Evolutionary conservation across 768 basidiomycete genomes (phyloP), one percentile per base, ranked within the genome.

Genomic region (Hydnomerulius pinastri): DNA sequence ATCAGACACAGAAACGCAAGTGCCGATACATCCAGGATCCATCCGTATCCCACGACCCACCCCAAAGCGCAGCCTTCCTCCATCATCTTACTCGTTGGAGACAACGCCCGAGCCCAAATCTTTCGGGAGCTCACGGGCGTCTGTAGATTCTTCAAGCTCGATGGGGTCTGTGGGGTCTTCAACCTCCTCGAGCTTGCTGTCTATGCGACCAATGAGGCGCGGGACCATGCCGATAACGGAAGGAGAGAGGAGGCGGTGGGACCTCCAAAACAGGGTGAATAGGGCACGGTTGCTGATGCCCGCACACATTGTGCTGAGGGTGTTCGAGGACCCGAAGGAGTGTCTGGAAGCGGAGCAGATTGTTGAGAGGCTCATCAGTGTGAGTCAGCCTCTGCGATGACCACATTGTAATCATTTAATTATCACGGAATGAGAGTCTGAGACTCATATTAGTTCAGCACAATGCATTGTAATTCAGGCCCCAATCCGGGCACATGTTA

Each of bases 301-400:
- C 4, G 57, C 66, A 25, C 71, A 80, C 55, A 73, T 90, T 9
- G 67, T 71, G 17, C 65, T 92, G 60, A 76, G 87, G 45, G 64
- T 91, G 23, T 92, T 92, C 63, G 77, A 81, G 57, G 66, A 80
- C 35, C 85, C 90, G 9, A 69, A 59, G 54, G 87, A 92, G 58
- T 91, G 89, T 62, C 73, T 77, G 13, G 90, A 92, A 67, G 78
- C 76, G 20, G 69, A 68, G 30, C 68, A 73, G 40, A 71, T 81
- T 49, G 59, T 82, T 43, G 60, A 40, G 15, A 51, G 29, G 30
- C 27, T 62, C 21, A 27, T 25, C 36, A n/a, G 11, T 35, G 32
- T 18, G 32, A 36, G n/a, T 20, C 58, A 43, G 17, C 13, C n/a
- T 9, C 36, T 12, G 6, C 25, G n/a, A 24, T 36, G 23, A n/a